Conservation (phyloP, 345 rosid species). For the Citrus australasica region DNA sequence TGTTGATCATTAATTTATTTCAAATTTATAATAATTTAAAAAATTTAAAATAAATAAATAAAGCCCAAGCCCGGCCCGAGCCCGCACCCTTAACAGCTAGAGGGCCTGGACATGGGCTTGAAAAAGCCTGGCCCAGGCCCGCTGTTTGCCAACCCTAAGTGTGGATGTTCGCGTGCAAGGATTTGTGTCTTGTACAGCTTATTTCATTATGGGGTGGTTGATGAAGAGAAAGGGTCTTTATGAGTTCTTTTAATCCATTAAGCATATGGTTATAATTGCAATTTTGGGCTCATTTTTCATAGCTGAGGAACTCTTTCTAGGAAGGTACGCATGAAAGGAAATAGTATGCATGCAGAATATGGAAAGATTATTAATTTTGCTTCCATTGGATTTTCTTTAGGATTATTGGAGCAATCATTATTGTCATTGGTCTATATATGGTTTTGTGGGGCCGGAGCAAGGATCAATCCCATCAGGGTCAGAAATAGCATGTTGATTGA, state of each 20-base stretch:
- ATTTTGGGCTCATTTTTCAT: slow-evolving; percentile 56
- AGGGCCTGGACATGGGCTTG: no score
- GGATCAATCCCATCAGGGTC: slow-evolving; percentile 4
- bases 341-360: no score
- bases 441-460: slow-evolving; percentile 46
- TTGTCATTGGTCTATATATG: slow-evolving; percentile 33
- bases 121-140: no score
- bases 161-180: slow-evolving; percentile 43
- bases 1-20: no score
- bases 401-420: slow-evolving; percentile 29
- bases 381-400: slow-evolving; percentile 5
- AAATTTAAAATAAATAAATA: no score
- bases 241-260: slow-evolving; percentile 61
- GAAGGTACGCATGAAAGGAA: slow-evolving; percentile 32
- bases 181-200: slow-evolving; percentile 48
- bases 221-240: slow-evolving; percentile 61
- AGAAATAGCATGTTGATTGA: no score
- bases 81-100: no score
- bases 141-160: no score
- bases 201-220: slow-evolving; percentile 51
- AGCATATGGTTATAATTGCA: slow-evolving; percentile 62
- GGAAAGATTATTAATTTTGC: no score
- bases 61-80: no score
- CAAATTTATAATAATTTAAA: no score
- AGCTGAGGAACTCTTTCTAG: slow-evolving; percentile 42